A percentile compares a stretch with the other conserved stretches of the same genome.
These are phyloP conservation scores for Neurospora sp. DNA, from an alignment of 495 filamentous ascomycete genomes.

Conservation along the genomic window DNA sequence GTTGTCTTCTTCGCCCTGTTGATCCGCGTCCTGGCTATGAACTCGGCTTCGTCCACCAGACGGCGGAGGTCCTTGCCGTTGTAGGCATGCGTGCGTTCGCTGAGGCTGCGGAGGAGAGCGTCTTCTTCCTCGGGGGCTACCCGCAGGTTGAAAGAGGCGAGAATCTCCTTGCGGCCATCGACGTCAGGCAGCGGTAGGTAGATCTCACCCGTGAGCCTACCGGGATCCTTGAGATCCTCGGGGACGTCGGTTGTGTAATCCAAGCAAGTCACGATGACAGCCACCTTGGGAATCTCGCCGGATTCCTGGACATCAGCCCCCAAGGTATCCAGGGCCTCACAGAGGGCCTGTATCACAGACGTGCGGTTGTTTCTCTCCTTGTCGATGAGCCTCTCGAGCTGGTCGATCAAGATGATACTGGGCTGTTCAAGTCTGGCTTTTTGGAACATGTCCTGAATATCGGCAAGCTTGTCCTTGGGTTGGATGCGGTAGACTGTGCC, in stretches of 20 bases:
- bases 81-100: constrained; percentile 45
- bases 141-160: constrained; percentile 41
- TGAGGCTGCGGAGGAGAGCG: constrained; percentile 31
- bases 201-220: constrained; percentile 60
- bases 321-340: constrained; percentile 43
- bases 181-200: constrained; percentile 73
- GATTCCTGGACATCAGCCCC: constrained; percentile 22
- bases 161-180: constrained; percentile 59
- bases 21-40: constrained; percentile 14
- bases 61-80: constrained; percentile 38
- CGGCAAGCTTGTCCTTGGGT: constrained; percentile 42
- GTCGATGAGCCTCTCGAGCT: constrained; percentile 64
- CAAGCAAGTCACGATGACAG: constrained; percentile 67
- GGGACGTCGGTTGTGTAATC: constrained; percentile 68
- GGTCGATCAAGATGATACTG: constrained; percentile 74
- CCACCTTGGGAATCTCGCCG: constrained; percentile 31
- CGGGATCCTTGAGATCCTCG: constrained; percentile 53
- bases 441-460: constrained; percentile 60
- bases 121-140: constrained; percentile 25
- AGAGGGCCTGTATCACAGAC: constrained; percentile 37
- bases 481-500: constrained; percentile 53
- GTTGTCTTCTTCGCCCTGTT: neutral
- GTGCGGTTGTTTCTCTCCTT: constrained; percentile 45
- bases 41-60: constrained; percentile 30
- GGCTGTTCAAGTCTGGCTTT: constrained; percentile 63